Base-by-base conservation (phyloP, 1,139 yeast species). In the Protomyces macrosporus region DNA sequence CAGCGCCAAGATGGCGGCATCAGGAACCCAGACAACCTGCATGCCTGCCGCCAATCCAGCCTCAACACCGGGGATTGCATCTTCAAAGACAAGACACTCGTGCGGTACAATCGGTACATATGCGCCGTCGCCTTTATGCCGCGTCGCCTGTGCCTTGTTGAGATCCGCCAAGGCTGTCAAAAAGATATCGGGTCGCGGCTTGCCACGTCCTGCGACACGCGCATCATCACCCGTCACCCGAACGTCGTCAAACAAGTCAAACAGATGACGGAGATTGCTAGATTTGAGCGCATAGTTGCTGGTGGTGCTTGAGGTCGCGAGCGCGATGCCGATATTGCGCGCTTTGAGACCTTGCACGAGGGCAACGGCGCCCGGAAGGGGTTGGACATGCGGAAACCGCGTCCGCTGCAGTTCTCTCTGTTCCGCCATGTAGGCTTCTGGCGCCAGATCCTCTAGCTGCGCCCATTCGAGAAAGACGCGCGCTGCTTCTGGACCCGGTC, bases 161-260 rank as follows among this genome's bases (percentile, higher is more conserved):
- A 93, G 70, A 42, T 86, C 81, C 37, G 79, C 82, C 67, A 93
- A 80, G 55, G 98, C 96, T 3, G 85, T 81, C 68, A 82, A 82
- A 95, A 96, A 93, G 69, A 93, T 90, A 72, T 90, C 95, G 2
- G 98, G 98, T 66, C 80, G 79, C 10, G 98, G 98, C 73, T 93
- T 93, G 4, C 98, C 98, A 67, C 86, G 82, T 1, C 97, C 97
- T 32, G 78, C 78, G 63, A 93, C 83, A 61, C 96, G 81, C 50
- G 82, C 76, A 72, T 93, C 96, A 75, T 93, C 98, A 4, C 98
- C 98, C 1, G 91, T 87, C 30, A 93, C 87, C 32, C 88, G 78
- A 67, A 85, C 89, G 14, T 80, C 79, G 23, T 67, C 65, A 72
- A 93, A 93, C 53, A 81, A 72, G 4, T 80, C 79, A 69, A 89